Evolutionary conservation across 2,329 filamentous ascomycete species (phyloP).

Genomic region (Alternaria rosae): DNA sequence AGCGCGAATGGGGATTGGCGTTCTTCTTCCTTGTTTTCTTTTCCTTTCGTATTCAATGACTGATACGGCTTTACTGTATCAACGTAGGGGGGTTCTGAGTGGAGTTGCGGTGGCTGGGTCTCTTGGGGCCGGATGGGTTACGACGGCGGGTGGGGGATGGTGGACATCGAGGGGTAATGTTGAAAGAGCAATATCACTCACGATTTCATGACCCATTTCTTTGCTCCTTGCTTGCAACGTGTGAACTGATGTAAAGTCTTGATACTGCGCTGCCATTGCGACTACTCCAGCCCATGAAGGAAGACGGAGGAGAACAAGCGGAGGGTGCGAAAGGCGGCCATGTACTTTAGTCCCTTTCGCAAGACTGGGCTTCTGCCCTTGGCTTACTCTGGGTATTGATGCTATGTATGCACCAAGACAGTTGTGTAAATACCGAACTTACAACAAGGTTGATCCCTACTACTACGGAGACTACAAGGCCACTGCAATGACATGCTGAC

Average conservation of each 20-base stretch:
- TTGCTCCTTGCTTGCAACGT: background rate
- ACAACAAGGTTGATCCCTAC: background rate
- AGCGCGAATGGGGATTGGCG: slow-evolving; percentile 42
- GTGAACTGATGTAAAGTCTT: background rate
- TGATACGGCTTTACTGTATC: slow-evolving; percentile 12
- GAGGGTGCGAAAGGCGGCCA: background rate
- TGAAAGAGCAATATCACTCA: slow-evolving; percentile 25
- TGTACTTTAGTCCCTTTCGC: background rate
- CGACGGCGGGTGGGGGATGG: background rate
- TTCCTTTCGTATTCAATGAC: slow-evolving; percentile 16
- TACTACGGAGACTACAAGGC: background rate
- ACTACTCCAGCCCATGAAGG: background rate
- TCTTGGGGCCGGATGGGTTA: background rate
- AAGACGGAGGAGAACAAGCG: too few species aligned
- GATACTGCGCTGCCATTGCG: background rate
- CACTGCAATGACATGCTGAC: background rate
- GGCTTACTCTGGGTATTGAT: background rate
- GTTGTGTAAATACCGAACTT: background rate
- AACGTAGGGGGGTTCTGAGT: background rate
- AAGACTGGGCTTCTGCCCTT: background rate
- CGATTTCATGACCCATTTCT: slow-evolving; percentile 24
- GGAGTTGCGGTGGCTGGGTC: background rate
- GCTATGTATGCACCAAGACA: background rate
- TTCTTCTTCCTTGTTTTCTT: slow-evolving; percentile 22
- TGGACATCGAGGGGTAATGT: slow-evolving; percentile 4